Evolutionary conservation across 805 yeast species (phyloP), one percentile per base, ranked within the genome.

Genomic region (Metschnikowia reukaufii): DNA sequence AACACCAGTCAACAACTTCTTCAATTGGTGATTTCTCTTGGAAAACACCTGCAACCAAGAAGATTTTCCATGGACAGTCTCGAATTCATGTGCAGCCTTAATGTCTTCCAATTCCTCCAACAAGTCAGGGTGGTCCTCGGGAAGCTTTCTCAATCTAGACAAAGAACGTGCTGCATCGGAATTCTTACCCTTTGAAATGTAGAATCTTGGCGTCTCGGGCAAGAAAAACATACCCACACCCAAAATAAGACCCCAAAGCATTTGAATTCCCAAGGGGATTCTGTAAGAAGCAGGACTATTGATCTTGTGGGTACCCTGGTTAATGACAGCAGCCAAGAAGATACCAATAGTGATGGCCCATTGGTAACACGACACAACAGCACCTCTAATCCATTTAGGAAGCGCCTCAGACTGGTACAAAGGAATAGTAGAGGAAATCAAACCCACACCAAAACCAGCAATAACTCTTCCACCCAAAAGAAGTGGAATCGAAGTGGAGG

Each of bases 31-130:
- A 45, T 82, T 79, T 50, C 84, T 68, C 40, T 76, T 75, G 36
- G 78, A 73, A 67, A 87, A 83, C 52, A 87, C 82, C 60, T 81
- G 86, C 16, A 61, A 46, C 59, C 82, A 66, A 4, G 78, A 65
- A 4, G 76, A 67, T 15, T 71, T 61, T 18, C 84, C 85, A 56
- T 78, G 73, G 45, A 84, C 74, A 50, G 67, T 64, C 63, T 87
- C 94, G 62, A 77, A 84, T 56, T 85, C 90, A 62, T 81, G 81
- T 31, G 82, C 77, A 6, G 92, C 92, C 59, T 82, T 83, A 49
- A 86, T 84, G 56, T 86, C 92, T 16, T 83, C 84, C 50, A 83
- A 67, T 62, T 84, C 90, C 60, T 85, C 89, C 54, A 84, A 63
- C 49, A 86, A 67, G 35, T 79, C 82, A 7, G 83, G 80, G 67